These are phyloP conservation scores for Ophiostoma triangulosporum DNA, from an alignment of 2,329 filamentous ascomycete genomes.

Conservation along the genomic window DNA sequence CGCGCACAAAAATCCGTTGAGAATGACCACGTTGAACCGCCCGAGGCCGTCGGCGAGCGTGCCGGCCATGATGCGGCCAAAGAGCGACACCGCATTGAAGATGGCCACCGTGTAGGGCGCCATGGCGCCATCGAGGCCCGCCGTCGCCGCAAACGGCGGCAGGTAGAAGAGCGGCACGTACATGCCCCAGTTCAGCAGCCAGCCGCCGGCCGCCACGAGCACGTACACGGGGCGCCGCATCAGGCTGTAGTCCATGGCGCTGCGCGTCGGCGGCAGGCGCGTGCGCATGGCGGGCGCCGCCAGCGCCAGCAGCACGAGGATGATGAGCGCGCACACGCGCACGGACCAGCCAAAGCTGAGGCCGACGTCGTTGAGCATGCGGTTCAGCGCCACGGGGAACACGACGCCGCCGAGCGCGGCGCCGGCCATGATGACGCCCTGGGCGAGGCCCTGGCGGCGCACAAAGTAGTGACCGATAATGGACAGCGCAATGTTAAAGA, in stretches of 20 bases:
- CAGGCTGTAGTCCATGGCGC: slow-evolving; percentile 19
- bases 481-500: slow-evolving; percentile 22
- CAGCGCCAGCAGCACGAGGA: slow-evolving; percentile 29
- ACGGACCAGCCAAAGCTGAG: slow-evolving; percentile 27
- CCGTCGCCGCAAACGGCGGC: not conserved
- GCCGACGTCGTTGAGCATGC: slow-evolving; percentile 22
- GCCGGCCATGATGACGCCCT: slow-evolving; percentile 26
- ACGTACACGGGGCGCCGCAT: slow-evolving; percentile 18
- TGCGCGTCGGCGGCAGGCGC: slow-evolving; percentile 13
- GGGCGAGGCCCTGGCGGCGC: slow-evolving; percentile 17
- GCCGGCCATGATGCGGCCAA: slow-evolving; percentile 18
- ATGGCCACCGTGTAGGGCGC: slow-evolving; percentile 25
- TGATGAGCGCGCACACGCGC: slow-evolving; percentile 28
- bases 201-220: slow-evolving; percentile 16
- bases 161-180: slow-evolving; percentile 17
- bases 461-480: slow-evolving; percentile 19
- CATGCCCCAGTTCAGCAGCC: slow-evolving; percentile 18
- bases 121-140: slow-evolving; percentile 18
- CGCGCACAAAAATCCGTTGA: slow-evolving; percentile 36
- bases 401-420: slow-evolving; percentile 32
- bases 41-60: slow-evolving; percentile 25
- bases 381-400: slow-evolving; percentile 34
- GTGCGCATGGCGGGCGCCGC: slow-evolving; percentile 20
- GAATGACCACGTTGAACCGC: slow-evolving; percentile 35
- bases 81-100: slow-evolving; percentile 21